Conservation (phyloP, 495 filamentous ascomycete species). For the Hamigera avellanea region DNA sequence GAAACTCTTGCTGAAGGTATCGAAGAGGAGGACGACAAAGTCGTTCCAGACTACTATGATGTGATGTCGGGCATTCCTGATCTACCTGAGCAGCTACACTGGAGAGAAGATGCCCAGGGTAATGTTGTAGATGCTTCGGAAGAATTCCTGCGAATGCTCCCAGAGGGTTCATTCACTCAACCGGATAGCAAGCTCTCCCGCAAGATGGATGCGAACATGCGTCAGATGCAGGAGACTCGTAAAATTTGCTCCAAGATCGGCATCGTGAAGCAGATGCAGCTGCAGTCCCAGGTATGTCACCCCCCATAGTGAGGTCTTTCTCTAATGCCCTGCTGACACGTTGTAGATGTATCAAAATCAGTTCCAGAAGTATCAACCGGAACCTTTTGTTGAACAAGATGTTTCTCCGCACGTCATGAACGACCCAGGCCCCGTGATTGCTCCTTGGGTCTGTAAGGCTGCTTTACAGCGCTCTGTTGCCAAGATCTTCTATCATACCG, state of each 20-base stretch:
- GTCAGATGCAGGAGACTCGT: constrained; percentile 91
- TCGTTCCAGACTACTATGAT: constrained; percentile 90
- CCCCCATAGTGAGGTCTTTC: neutral
- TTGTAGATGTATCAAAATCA: constrained; percentile 89
- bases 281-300: constrained; percentile 75
- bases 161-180: constrained; percentile 63
- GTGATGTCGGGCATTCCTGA: constrained; percentile 78
- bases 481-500: constrained; percentile 92
- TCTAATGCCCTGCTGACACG: constrained; percentile 1
- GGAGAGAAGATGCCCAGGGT: constrained; percentile 79
- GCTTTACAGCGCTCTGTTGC: constrained; percentile 82
- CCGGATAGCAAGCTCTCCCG: constrained; percentile 63
- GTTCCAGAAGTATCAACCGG: constrained; percentile 92
- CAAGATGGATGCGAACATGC: constrained; percentile 81
- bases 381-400: constrained; percentile 80
- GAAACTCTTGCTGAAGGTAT: constrained; percentile 88
- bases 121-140: constrained; percentile 77
- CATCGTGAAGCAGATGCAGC: constrained; percentile 98
- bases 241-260: constrained; percentile 93
- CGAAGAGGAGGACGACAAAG: constrained; percentile 67
- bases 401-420: constrained; percentile 74
- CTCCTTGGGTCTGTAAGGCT: constrained; percentile 63
- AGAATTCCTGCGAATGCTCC: constrained; percentile 65
- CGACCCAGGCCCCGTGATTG: constrained; percentile 78
- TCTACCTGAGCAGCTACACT: constrained; percentile 59